Evolutionary conservation across 345 rosid genomes (phyloP), one percentile per base, ranked within the genome.

Genomic region (Cardamine occulta): DNA sequence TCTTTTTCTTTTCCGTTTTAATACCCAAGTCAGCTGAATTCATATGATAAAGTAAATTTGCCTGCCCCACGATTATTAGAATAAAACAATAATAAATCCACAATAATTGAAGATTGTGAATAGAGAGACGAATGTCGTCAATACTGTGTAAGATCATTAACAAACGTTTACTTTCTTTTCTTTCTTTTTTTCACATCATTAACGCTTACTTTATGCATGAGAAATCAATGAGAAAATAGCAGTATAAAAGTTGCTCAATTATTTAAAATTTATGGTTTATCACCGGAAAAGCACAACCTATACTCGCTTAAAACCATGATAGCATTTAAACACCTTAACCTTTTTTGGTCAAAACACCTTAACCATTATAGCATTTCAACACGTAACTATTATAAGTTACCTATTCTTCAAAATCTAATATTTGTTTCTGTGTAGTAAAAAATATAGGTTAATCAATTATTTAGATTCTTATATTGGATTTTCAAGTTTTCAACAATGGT

Each of bases 51-150:
- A 29, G 35, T 54, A 31, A 68, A 64, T 42, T 44, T 68, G 70
- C 74, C 56, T 68, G 80, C 63, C 57, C 74, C 78, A 74, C 78
- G 78, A 74, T 56, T 57, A 44, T 55, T 24, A 44, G 23, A 32
- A 35, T 65, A 55, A 53, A 74, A 64, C 18, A 31, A 54, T 19
- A 29, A 42, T 40, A 73, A 64, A 15, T 26, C 47, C 29, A 55
- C 72, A 74, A 74, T 65, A 44, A 44, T 74, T 54, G 35, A 54
- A 42, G 47, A 54, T 13, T 54, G 56, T 40, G 45, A 63, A 39
- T 53, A 3, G 42, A 29, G 55, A 18, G 57, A 74, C 57, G 4
- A 64, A 42, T 63, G 56, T 42, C 56, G 48, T 73, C 48, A 65
- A 56, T 56, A 56, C 58, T 60, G 9, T n/a, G 17, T 19, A 48